Conservation (phyloP, 2,329 filamentous ascomycete species). For the Blastomyces parvus region DNA sequence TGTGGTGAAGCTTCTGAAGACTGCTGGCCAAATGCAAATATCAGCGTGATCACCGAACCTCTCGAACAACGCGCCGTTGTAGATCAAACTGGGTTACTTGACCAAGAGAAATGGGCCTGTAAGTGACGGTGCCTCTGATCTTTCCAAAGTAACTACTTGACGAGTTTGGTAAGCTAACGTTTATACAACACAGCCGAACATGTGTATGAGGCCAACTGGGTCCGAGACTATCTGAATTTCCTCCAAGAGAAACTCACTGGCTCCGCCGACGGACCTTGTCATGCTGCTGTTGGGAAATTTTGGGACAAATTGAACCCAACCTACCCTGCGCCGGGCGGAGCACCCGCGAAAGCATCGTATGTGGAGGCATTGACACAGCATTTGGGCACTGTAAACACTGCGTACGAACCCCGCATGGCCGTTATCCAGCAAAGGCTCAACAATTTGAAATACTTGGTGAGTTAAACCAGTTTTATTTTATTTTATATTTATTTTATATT, state of each 20-base stretch:
- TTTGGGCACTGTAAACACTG: constrained; percentile 8
- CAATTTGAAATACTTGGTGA: constrained; percentile 7
- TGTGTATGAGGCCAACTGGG: constrained; percentile 11
- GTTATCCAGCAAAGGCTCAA: constrained; percentile 7
- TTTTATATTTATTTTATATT: too few relatives aligned
- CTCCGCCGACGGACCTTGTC: not conserved
- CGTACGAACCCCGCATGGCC: constrained; percentile 3
- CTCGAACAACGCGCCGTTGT: not conserved
- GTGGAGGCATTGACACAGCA: constrained; percentile 9
- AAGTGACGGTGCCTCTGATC: not conserved
- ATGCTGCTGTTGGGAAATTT: constrained; percentile 1
- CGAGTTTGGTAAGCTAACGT: not conserved
- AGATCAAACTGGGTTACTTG: constrained; percentile 2
- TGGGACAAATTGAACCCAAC: not conserved
- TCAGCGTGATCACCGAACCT: not conserved
- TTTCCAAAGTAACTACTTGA: not conserved
- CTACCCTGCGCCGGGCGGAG: not conserved
- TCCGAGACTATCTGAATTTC: constrained; percentile 7
- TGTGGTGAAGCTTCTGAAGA: constrained; percentile 4
- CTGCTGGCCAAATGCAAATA: constrained; percentile 4
- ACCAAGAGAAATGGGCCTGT: constrained; percentile 8
- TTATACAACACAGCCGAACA: constrained; percentile 6
- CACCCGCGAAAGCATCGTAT: constrained; percentile 2
- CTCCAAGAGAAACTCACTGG: constrained; percentile 5
- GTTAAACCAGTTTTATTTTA: too few relatives aligned